These are phyloP conservation scores for Podospora anserina DNA, from an alignment of 495 filamentous ascomycete genomes.

Conservation along the genomic window DNA sequence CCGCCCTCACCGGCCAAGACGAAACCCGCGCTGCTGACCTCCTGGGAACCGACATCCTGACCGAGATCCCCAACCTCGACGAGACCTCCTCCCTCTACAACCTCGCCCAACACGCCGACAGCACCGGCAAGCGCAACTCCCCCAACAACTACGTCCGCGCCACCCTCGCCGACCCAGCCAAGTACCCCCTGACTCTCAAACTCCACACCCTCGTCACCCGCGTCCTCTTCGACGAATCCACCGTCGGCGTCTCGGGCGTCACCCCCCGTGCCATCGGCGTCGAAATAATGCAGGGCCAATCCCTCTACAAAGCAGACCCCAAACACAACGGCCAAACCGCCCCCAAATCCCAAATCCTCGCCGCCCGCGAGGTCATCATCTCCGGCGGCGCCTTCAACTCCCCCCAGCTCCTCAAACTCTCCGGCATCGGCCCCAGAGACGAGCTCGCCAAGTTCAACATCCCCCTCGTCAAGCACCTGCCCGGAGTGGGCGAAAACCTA, in stretches of 20 bases:
- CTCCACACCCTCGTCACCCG: conserved; percentile 48
- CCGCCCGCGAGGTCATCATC: conserved; percentile 54
- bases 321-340: conserved; percentile 34
- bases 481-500: conserved; percentile 58
- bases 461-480: conserved; percentile 46
- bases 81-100: conserved; percentile 43
- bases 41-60: conserved; percentile 42
- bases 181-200: conserved; percentile 45
- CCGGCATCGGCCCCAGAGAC: conserved; percentile 41
- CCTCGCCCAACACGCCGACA: conserved; percentile 41
- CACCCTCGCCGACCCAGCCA: conserved; percentile 44
- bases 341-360: conserved; percentile 32
- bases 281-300: conserved; percentile 41
- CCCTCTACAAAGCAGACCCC: conserved; percentile 45
- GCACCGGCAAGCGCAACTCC: conserved; percentile 39
- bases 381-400: conserved; percentile 54
- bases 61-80: conserved; percentile 35
- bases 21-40: conserved; percentile 29
- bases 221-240: conserved; percentile 39
- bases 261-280: conserved; percentile 44
- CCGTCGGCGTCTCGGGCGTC: conserved; percentile 18
- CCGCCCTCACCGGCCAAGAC: conserved; percentile 37
- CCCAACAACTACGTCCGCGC: conserved; percentile 45
- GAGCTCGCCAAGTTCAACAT: conserved; percentile 47
- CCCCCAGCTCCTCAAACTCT: conserved; percentile 57